Conservation (phyloP, 2,329 filamentous ascomycete genomes). For the Lachnellula hyalina region DNA sequence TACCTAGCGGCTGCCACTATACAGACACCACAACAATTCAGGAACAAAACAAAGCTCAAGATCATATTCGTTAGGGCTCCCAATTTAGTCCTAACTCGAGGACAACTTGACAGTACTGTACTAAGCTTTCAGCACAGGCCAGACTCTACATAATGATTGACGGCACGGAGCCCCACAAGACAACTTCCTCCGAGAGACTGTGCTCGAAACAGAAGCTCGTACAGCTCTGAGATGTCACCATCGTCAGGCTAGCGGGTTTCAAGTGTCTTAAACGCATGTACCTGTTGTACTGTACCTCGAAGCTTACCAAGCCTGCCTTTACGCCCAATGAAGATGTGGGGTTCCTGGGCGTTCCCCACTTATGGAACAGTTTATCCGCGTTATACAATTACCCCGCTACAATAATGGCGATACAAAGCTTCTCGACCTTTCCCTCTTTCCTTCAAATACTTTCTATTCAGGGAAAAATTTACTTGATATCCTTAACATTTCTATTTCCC, state of each 20-base stretch:
- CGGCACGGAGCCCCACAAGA: background rate
- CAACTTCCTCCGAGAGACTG: background rate
- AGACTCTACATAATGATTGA: background rate
- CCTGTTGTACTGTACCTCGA: too few relatives aligned
- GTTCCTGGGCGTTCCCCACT: background rate
- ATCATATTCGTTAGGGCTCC: too few relatives aligned
- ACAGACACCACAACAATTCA: too few relatives aligned
- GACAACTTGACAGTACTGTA: too few relatives aligned
- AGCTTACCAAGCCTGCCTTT: background rate
- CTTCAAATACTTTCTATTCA: background rate
- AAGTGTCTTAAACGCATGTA: background rate
- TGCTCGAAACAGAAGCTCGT: background rate
- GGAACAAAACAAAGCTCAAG: too few relatives aligned
- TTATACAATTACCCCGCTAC: slow-evolving; percentile 3
- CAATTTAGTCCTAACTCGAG: too few relatives aligned
- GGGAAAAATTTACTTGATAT: background rate
- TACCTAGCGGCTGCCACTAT: background rate
- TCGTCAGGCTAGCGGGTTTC: background rate
- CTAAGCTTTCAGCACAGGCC: background rate
- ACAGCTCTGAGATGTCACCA: background rate
- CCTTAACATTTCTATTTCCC: background rate
- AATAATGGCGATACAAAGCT: slow-evolving; percentile 4
- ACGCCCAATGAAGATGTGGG: background rate
- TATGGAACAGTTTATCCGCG: background rate
- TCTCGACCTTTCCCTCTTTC: background rate